Evolutionary conservation across 225 moss, liverwort and hornwort genomes (phyloP).

Genomic region (Climacium dendroides): DNA sequence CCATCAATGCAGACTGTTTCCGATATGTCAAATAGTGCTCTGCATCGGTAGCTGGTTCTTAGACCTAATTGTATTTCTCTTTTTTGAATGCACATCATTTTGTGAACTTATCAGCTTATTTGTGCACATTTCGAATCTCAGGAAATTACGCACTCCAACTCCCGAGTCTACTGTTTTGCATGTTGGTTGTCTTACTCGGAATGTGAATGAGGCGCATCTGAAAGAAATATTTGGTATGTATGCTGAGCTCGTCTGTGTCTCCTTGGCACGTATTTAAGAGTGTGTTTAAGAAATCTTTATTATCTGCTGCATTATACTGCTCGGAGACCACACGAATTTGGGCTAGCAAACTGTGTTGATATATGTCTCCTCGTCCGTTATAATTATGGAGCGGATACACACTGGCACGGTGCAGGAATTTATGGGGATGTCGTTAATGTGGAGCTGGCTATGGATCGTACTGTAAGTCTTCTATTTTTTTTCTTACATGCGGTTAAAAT

Average conservation of each 20-base stretch:
- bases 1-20: neutral
- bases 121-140: neutral
- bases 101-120: neutral
- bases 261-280: neutral
- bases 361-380: neutral
- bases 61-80: neutral
- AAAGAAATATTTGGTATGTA: slow-evolving; percentile 80
- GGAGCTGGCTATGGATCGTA: slow-evolving; percentile 98
- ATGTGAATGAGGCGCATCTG: slow-evolving; percentile 85
- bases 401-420: slow-evolving; percentile 33
- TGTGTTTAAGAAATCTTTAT: neutral
- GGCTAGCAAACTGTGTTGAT: neutral
- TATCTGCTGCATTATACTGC: neutral
- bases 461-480: slow-evolving; percentile 28
- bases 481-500: neutral
- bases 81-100: neutral
- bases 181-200: slow-evolving; percentile 86
- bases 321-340: neutral
- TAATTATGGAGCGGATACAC: neutral
- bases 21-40: neutral
- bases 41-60: neutral
- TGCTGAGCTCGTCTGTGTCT: neutral
- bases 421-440: slow-evolving; percentile 95
- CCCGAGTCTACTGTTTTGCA: slow-evolving; percentile 94
- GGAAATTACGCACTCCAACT: slow-evolving; percentile 73